Evolutionary conservation across 805 yeast genomes (phyloP).

Genomic region (Saccharomycopsis selenospora): DNA sequence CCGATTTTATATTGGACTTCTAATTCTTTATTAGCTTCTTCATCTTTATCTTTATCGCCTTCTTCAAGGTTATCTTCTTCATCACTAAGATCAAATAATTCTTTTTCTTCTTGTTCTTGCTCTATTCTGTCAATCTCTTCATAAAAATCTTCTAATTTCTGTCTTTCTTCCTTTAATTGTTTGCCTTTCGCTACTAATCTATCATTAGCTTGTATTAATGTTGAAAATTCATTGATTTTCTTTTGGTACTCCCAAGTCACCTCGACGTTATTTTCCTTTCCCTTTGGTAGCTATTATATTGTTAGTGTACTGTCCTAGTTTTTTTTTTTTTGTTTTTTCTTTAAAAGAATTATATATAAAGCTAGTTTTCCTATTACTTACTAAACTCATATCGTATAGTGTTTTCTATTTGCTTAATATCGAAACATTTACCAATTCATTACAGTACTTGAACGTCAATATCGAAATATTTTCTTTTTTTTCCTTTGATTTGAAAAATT

Average conservation of each 20-base stretch:
- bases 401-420: no score
- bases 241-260: conserved; percentile 84
- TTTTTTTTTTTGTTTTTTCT: no score
- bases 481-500: no score
- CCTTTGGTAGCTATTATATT: conserved; percentile 38
- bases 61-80: conserved; percentile 31
- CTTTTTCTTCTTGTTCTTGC: conserved; percentile 25
- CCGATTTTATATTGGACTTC: conserved; percentile 66
- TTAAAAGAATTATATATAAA: no score
- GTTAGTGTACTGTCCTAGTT: no score
- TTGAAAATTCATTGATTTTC: conserved; percentile 81
- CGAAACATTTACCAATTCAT: no score
- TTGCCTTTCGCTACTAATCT: conserved; percentile 43
- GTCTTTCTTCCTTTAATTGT: conserved; percentile 60
- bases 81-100: conserved; percentile 6
- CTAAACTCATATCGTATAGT: no score
- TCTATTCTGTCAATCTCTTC: conserved; percentile 83
- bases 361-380: no score
- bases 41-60: background rate
- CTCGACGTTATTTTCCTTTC: conserved; percentile 47
- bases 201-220: conserved; percentile 67
- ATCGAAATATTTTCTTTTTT: no score
- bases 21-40: background rate
- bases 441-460: no score
- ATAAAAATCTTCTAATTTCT: conserved; percentile 78